These are phyloP conservation scores for Pseudogymnoascus sp. DNA, from an alignment of 2,329 filamentous ascomycete species.

Conservation along the genomic window DNA sequence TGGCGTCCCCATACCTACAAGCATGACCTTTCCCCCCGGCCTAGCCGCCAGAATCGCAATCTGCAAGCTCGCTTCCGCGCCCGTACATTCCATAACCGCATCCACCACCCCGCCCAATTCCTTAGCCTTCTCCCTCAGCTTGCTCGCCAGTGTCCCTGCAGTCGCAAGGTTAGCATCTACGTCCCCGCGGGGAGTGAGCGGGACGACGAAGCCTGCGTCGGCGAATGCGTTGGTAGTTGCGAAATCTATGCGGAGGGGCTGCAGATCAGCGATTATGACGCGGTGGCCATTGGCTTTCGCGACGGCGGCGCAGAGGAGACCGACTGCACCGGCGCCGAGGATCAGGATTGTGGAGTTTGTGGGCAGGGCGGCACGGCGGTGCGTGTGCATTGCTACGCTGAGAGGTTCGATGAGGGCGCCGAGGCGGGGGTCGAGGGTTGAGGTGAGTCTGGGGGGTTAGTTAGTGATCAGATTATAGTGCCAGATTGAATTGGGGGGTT, in stretches of 20 bases:
- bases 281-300: conserved; percentile 74
- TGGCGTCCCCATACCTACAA: conserved; percentile 81
- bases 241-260: conserved; percentile 70
- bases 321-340: conserved; percentile 82
- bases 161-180: conserved; percentile 64
- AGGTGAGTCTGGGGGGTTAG: conserved; percentile 48
- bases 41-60: conserved; percentile 63
- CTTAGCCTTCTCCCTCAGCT: neutral
- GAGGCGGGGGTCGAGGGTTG: conserved; percentile 69
- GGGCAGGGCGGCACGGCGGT: conserved; percentile 61
- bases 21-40: conserved; percentile 71
- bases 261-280: conserved; percentile 79
- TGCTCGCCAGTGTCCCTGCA: conserved; percentile 35
- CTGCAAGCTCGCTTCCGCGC: conserved; percentile 72
- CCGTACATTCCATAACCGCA: conserved; percentile 72
- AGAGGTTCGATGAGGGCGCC: conserved; percentile 87
- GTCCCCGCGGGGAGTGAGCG: conserved; percentile 57
- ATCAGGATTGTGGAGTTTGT: conserved; percentile 74
- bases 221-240: conserved; percentile 66
- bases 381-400: conserved; percentile 78
- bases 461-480: neutral
- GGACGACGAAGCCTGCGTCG: conserved; percentile 55
- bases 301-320: conserved; percentile 79
- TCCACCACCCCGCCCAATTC: conserved; percentile 63
- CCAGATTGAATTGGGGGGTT: neutral